Evolutionary conservation across 1,284 basidiomycete species (phyloP).

Genomic region (Ganoderma lucidum): DNA sequence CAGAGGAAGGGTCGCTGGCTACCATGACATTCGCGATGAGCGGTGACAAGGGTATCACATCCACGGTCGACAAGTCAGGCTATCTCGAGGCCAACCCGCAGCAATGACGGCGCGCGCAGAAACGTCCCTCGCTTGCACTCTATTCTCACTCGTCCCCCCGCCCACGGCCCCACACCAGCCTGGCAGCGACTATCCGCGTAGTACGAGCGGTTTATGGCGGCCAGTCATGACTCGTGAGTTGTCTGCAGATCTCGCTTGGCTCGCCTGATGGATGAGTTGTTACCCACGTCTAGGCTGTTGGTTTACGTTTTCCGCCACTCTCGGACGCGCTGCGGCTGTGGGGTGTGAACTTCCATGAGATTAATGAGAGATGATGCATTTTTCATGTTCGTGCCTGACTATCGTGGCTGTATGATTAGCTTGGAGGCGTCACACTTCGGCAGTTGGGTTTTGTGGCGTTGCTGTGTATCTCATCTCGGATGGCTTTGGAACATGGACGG

Average conservation of each 20-base stretch:
- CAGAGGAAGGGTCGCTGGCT: slow-evolving; percentile 13
- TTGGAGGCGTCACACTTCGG: background rate
- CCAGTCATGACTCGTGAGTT: background rate
- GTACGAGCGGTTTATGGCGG: background rate
- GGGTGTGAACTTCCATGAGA: background rate
- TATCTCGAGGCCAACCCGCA: background rate
- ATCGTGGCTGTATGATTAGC: slow-evolving; percentile 2
- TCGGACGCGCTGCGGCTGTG: slow-evolving; percentile 1
- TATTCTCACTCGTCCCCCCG: background rate
- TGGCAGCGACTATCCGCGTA: background rate
- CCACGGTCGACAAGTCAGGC: background rate
- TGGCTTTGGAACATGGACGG: background rate
- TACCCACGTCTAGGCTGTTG: background rate
- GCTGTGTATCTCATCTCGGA: background rate
- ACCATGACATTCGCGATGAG: slow-evolving; percentile 8
- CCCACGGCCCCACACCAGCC: background rate
- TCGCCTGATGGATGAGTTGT: background rate
- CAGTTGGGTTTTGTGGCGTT: background rate
- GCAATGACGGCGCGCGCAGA: background rate
- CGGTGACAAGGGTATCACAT: background rate
- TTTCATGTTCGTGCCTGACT: background rate
- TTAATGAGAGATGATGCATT: slow-evolving; percentile 1
- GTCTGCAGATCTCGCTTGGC: background rate
- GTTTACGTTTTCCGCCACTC: background rate
- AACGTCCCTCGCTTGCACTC: background rate